phyloP scores from a whole-genome alignment of 169 alveolate genomes.

The Plasmodium vinckei region DNA sequence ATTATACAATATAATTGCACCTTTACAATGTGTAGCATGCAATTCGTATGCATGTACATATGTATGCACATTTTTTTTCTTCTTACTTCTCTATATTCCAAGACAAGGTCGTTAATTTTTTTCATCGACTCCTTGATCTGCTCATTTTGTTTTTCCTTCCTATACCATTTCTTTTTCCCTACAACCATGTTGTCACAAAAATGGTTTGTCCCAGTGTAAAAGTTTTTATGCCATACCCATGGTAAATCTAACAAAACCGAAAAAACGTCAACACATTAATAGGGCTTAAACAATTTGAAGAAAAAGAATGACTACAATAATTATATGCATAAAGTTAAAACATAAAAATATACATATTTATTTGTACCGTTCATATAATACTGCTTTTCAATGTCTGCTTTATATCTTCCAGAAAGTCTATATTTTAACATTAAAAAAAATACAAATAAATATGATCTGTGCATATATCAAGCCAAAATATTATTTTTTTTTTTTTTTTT shows the following conservation, averaged over 20 bases:
- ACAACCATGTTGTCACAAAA: slow-evolving; percentile 87
- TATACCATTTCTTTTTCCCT: slow-evolving; percentile 89
- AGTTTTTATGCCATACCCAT: slow-evolving; percentile 90
- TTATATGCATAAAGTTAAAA: background rate
- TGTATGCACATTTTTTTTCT: background rate
- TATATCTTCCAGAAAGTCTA: slow-evolving; percentile 85
- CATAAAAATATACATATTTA: background rate
- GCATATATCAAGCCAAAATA: background rate
- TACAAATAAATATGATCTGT: background rate
- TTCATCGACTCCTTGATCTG: slow-evolving; percentile 43
- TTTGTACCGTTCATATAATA: slow-evolving; percentile 85
- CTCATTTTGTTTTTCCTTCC: slow-evolving; percentile 81
- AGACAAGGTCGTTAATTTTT: slow-evolving; percentile 57
- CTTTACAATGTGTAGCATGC: no score
- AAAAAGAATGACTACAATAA: background rate
- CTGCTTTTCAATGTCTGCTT: slow-evolving; percentile 90
- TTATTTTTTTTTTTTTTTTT: background rate
- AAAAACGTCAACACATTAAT: background rate
- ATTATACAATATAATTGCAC: no score
- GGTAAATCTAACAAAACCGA: slow-evolving; percentile 82
- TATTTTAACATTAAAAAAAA: slow-evolving; percentile 18
- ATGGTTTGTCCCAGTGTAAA: slow-evolving; percentile 85
- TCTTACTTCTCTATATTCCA: slow-evolving; percentile 69
- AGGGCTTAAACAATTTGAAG: background rate
- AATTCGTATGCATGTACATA: no score